A percentile compares a stretch with the other conserved stretches of the same genome.
Evolutionary conservation across 805 yeast species (phyloP).

Genomic region (Pichia californica): DNA sequence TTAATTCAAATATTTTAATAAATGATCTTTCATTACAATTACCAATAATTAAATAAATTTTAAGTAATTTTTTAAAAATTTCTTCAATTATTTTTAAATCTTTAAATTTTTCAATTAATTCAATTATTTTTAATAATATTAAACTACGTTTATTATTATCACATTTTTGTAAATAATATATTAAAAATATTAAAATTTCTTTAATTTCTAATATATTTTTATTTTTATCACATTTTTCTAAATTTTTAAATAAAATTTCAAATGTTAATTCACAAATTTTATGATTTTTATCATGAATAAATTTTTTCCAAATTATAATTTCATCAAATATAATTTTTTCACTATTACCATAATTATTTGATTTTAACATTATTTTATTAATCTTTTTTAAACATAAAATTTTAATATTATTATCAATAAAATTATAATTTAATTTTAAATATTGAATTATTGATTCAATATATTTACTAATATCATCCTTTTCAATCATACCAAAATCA

Average conservation of each 20-base stretch:
- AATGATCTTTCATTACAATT: conserved; percentile 3
- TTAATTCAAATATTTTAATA: not conserved
- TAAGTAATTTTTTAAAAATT: conserved; percentile 1
- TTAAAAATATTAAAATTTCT: conserved; percentile 1
- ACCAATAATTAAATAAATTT: conserved; percentile 2
- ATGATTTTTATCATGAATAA: conserved; percentile 9
- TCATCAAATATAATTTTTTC: not conserved
- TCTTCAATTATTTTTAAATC: conserved; percentile 5
- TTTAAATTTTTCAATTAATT: conserved; percentile 3
- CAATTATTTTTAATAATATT: not conserved
- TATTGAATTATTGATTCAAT: not conserved
- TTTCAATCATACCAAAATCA: not conserved
- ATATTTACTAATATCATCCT: not conserved
- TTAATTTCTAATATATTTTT: not conserved
- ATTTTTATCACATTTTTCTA: not conserved
- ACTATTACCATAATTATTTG: not conserved
- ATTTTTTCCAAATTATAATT: conserved; percentile 7
- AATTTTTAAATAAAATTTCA: not conserved
- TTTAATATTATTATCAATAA: conserved; percentile 1
- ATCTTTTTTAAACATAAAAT: not conserved
- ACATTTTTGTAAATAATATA: conserved; percentile 4
- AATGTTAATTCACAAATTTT: not conserved
- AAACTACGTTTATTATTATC: not conserved
- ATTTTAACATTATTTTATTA: not conserved
- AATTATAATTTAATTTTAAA: conserved; percentile 2